Base-by-base conservation (phyloP, 441 rosid genomes). In the Adansonia rubrostipa region DNA sequence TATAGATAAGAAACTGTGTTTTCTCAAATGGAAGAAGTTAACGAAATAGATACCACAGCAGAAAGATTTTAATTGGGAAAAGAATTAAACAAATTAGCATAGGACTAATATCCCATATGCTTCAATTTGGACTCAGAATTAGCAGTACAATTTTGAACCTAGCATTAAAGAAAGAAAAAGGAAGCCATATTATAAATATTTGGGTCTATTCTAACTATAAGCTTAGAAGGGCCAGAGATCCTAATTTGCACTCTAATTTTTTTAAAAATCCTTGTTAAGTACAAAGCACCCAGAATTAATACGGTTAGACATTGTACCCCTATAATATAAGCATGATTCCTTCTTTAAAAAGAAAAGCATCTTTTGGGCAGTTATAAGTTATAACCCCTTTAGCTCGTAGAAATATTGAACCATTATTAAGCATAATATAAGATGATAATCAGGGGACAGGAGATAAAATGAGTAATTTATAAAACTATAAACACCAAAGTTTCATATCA, bases 391-490 rank as follows among this genome's bases (percentile, higher is more conserved):
- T 15, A 53, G 47, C 24, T 28, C 6, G 62, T 15, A 24, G 61
- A 51, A 9, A 51, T 6, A 51, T 28, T n/a, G 7, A 47, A 71
- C 74, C 14, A 51, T 61, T 28, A 53, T 71, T 36, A 54, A 36
- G n/a, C 19, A 70, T 51, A 24, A 24, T 24, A 24, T 10, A 50
- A 50, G 11, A 73, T 56, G 17, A 57, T 0, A 57, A 72, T 72
- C 64, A 36, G 6, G 17, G n/a, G 57, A 72, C 15, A 14, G 17
- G 33, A 10, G 45, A 54, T 17, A 56, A 54, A 53, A 9, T 54
- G 63, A 56, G 51, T 17, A 72, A 57, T 73, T 40, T 9, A 53
- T 11, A 71, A 28, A 70, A 14, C 62, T 53, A 71, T 15, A 14
- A 48, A 50, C 17, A 47, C 73, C 22, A 70, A 50, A 9, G 64